Evolutionary conservation across 2,329 filamentous ascomycete species (phyloP).

Genomic region (Neonectria hederae): DNA sequence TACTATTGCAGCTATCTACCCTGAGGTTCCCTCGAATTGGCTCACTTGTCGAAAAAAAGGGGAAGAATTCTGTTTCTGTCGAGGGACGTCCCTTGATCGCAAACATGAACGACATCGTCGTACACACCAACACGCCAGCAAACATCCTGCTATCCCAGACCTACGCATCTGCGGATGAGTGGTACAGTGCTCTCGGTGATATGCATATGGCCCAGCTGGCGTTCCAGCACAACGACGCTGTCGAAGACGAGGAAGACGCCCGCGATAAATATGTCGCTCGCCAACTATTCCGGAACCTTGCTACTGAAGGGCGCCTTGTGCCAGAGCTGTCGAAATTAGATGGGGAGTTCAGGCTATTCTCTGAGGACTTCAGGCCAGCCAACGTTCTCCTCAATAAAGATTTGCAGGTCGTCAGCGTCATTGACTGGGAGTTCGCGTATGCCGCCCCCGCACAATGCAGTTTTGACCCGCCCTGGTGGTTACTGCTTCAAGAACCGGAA

Average conservation of each 20-base stretch:
- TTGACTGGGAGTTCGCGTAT: conserved; percentile 56
- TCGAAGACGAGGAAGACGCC: conserved; percentile 43
- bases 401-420: conserved; percentile 43
- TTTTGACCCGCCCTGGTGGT: conserved; percentile 52
- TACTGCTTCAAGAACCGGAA: conserved; percentile 47
- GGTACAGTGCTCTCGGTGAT: conserved; percentile 48
- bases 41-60: conserved; percentile 43
- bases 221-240: conserved; percentile 51
- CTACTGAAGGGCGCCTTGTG: conserved; percentile 18
- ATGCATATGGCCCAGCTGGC: conserved; percentile 49
- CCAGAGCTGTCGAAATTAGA: neutral
- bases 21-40: conserved; percentile 51
- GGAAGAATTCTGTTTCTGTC: conserved; percentile 40
- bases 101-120: conserved; percentile 52
- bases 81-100: conserved; percentile 47
- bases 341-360: conserved; percentile 31
- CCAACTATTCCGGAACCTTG: conserved; percentile 46
- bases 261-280: conserved; percentile 47
- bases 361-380: conserved; percentile 42
- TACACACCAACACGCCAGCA: conserved; percentile 33
- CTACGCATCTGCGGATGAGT: conserved; percentile 45
- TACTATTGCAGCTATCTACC: conserved; percentile 52
- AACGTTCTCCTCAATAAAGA: conserved; percentile 46
- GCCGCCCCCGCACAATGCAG: conserved; percentile 46
- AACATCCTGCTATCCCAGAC: conserved; percentile 36